Evolutionary conservation across 1,284 basidiomycete species (phyloP).

Genomic region (Takashimella tepidaria): DNA sequence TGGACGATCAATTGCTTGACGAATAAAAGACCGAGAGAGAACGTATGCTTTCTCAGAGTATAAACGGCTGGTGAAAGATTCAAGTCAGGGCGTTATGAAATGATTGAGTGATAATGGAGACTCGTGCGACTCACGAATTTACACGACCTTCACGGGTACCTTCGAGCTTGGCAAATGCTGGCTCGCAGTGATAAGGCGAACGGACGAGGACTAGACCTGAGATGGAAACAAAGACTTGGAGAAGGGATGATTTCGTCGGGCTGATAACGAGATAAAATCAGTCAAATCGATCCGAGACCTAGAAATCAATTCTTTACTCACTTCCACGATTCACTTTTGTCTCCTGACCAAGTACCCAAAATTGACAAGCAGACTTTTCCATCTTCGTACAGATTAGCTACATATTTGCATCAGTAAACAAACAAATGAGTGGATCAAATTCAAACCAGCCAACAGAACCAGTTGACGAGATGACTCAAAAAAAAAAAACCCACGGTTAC

Average conservation of each 20-base stretch:
- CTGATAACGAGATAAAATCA: constrained; percentile 52
- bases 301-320: too few relatives aligned
- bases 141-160: constrained; percentile 82
- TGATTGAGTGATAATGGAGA: constrained; percentile 13
- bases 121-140: constrained; percentile 58
- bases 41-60: constrained; percentile 79
- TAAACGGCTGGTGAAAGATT: constrained; percentile 20
- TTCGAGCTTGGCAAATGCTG: constrained; percentile 78
- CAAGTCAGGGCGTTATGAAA: not conserved
- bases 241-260: constrained; percentile 65
- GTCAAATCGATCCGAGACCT: not conserved
- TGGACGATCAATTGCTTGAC: constrained; percentile 72
- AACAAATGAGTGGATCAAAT: not conserved
- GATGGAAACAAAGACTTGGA: constrained; percentile 90
- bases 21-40: constrained; percentile 79
- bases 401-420: constrained; percentile 2
- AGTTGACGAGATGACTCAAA: too few relatives aligned
- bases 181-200: constrained; percentile 91
- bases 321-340: constrained; percentile 76
- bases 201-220: constrained; percentile 88
- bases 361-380: constrained; percentile 92
- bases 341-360: constrained; percentile 85
- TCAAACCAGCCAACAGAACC: too few relatives aligned
- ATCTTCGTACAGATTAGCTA: constrained; percentile 86
- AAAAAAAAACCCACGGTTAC: constrained; percentile 48